Evolutionary conservation across 2,329 filamentous ascomycete species (phyloP).

Genomic region (Aspergillus fijiensis): DNA sequence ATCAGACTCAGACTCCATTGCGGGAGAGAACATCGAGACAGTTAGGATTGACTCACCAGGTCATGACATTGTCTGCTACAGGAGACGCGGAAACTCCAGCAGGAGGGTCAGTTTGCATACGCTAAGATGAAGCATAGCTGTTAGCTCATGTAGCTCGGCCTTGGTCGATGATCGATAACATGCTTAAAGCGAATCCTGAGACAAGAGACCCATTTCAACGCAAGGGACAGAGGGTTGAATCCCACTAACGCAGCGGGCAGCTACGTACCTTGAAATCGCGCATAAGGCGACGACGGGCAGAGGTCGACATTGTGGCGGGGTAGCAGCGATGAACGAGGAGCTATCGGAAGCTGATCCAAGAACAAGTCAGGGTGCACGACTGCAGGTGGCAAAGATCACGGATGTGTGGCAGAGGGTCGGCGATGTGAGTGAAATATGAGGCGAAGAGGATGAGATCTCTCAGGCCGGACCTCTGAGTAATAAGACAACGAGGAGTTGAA

Average conservation of each 20-base stretch:
- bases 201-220: neutral
- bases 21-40: neutral
- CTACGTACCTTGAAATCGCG: constrained; percentile 90
- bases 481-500: neutral
- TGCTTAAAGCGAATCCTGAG: neutral
- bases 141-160: constrained; percentile 11
- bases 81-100: constrained; percentile 95
- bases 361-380: neutral
- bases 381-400: neutral
- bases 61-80: constrained; percentile 61
- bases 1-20: constrained; percentile 1
- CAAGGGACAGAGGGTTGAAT: neutral
- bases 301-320: constrained; percentile 72
- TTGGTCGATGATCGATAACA: neutral
- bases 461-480: neutral
- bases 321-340: constrained; percentile 23
- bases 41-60: constrained; percentile 29
- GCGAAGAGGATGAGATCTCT: neutral
- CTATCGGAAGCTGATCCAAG: constrained; percentile 10
- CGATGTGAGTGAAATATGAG: neutral
- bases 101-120: constrained; percentile 98
- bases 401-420: neutral
- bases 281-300: constrained; percentile 94
- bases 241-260: neutral
- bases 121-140: constrained; percentile 52